These are phyloP conservation scores for Solanum aculeatissimum DNA, from an alignment of 305 asterid genomes.

Conservation along the genomic window DNA sequence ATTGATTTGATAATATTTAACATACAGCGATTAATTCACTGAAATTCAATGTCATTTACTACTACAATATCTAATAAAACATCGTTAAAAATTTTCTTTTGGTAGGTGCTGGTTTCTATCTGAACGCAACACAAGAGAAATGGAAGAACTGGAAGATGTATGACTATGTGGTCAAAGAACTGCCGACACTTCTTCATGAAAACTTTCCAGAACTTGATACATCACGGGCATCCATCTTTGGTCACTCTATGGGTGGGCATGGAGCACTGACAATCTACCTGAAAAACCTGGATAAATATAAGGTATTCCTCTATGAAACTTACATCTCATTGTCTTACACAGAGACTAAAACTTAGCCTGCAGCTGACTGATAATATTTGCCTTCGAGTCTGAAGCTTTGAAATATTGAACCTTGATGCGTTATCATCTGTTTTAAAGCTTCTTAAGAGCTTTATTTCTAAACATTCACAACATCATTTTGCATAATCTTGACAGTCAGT, in stretches of 20 bases:
- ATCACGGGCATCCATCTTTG: slow-evolving; percentile 75
- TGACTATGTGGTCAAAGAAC: slow-evolving; percentile 91
- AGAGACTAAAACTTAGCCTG: background rate
- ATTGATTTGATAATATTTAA: no score
- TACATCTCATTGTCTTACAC: background rate
- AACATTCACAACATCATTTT: background rate
- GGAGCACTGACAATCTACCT: slow-evolving; percentile 93
- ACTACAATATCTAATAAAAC: no score
- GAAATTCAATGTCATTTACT: no score
- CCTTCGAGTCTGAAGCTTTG: background rate
- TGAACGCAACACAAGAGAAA: slow-evolving; percentile 95
- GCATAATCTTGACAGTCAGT: slow-evolving; percentile 46
- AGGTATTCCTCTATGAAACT: slow-evolving; percentile 33
- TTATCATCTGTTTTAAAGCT: background rate
- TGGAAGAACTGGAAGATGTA: slow-evolving; percentile 99
- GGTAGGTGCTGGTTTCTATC: slow-evolving; percentile 95
- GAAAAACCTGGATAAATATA: slow-evolving; percentile 81
- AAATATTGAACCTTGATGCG: background rate
- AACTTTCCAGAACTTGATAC: slow-evolving; percentile 81
- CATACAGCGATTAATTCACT: no score
- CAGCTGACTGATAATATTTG: background rate
- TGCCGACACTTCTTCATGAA: slow-evolving; percentile 62
- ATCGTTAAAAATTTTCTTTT: background rate
- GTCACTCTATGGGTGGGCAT: slow-evolving; percentile 99
- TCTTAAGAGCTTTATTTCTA: background rate